Evolutionary conservation across 1,284 basidiomycete species (phyloP), one percentile per base, ranked within the genome.

Genomic region (Ganoderma sp.): DNA sequence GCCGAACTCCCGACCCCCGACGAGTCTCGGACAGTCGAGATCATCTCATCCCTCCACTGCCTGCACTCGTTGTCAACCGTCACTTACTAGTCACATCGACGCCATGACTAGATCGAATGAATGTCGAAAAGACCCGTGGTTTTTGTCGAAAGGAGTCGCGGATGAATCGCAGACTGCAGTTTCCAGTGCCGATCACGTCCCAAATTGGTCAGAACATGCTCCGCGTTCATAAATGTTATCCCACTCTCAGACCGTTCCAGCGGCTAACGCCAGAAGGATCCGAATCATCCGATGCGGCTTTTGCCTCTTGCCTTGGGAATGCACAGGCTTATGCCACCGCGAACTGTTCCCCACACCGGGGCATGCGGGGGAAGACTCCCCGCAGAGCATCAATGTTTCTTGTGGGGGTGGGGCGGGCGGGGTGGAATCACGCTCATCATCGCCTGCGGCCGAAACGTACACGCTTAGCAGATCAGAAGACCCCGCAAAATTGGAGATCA

Each of bases 341-440:
- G 17, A 17, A 34, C 12, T 19, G 17, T 54, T 56, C 52, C 32
- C 52, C 52, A 17, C 52, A 56, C 28, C 17, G 28, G 52, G 52
- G 52, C 28, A 56, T 56, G 52, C 28, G 52, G 52, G 52, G 52
- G 6, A 56, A 32, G 6, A 34, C 32, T 32, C 25, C 52, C 52
- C 52, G 28, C 52, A 19, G 9, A 17, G 52, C 10, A 56, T 19
- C 9, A 28, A 6, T 15, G 7, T 34, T 28, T 19, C 28, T 28
- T 28, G 52, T 10, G n/a, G 52, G 28, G 28, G 25, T 25, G 28
- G 28, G 25, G 52, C 25, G 25, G 25, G 25, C n/a, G 52, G 52
- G 25, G 28, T 32, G 28, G 32, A 56, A 56, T 19, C 54, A 56
- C 32, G 32, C 56, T 37, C 56, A 57, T 57, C 56, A 37, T 52